phyloP scores from a whole-genome alignment of 805 yeast genomes.

The Candida morakotiae region DNA sequence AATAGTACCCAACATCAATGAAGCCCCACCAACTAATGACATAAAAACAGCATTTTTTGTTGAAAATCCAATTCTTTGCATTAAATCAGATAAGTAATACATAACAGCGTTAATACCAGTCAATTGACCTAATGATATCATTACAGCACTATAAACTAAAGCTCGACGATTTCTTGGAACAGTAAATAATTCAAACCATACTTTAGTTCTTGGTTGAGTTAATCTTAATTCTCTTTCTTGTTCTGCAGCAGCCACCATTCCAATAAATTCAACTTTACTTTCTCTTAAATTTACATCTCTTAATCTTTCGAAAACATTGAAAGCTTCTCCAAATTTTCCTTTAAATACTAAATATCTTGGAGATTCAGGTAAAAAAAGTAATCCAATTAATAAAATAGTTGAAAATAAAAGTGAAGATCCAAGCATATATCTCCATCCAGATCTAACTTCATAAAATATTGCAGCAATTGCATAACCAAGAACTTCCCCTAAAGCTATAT shows the following conservation, averaged over 20 bases:
- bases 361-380: slow-evolving; percentile 50
- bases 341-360: slow-evolving; percentile 43
- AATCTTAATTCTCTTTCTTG: slow-evolving; percentile 40
- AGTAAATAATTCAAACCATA: slow-evolving; percentile 49
- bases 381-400: slow-evolving; percentile 46
- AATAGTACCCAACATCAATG: slow-evolving; percentile 58
- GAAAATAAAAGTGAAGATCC: slow-evolving; percentile 62
- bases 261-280: slow-evolving; percentile 52
- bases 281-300: slow-evolving; percentile 43
- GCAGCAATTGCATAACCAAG: slow-evolving; percentile 63
- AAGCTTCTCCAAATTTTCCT: slow-evolving; percentile 44
- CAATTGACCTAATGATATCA: slow-evolving; percentile 60
- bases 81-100: slow-evolving; percentile 59
- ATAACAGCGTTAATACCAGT: slow-evolving; percentile 66
- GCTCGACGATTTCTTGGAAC: slow-evolving; percentile 61
- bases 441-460: slow-evolving; percentile 50
- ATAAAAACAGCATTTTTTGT: slow-evolving; percentile 52
- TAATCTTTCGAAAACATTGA: slow-evolving; percentile 51
- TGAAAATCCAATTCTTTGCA: slow-evolving; percentile 52
- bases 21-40: slow-evolving; percentile 69
- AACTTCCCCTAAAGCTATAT: slow-evolving; percentile 64
- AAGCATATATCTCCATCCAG: slow-evolving; percentile 64
- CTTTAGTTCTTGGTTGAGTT: slow-evolving; percentile 32
- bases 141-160: slow-evolving; percentile 50
- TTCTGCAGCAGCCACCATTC: slow-evolving; percentile 49